Base-by-base conservation (phyloP, 139 green algal species). In the Picochlorum sp. region DNA sequence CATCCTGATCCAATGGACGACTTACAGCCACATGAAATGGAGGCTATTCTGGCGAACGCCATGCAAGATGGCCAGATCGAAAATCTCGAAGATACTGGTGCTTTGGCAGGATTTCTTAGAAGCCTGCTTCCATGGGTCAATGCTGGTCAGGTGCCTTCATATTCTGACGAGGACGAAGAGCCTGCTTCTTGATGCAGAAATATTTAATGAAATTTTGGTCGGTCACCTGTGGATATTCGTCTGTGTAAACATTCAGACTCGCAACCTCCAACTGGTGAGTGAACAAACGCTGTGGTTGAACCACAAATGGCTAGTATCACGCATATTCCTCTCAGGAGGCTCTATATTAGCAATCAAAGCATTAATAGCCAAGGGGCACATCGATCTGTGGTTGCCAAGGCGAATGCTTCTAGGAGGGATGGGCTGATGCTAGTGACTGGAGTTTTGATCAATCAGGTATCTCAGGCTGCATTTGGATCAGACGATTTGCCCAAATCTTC, bases 91-190 rank as follows among this genome's bases (percentile, higher is more conserved):
- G 63, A 57, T 18, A 67, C 62, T 11, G 77, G 88, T 75, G 84
- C 86, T 0, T 60, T 92, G 49, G 54, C 81, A 14, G 78, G 79
- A 72, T 74, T 94, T 75, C 77, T 94, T 61, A 76, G 78, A 28
- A 79, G 81, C 14, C 56, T 94, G 73, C 62, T 94, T 72, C 87
- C 87, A 16, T 94, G 86, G 84, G 78, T 89, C 3, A 79, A 89
- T 62, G 76, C 66, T 26, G 86, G 80, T 9, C 68, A 85, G 65
- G 65, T 76, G 60, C 80, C 84, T n/a, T 78, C 88, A 14, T 79
- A 85, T 45, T 68, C 38, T 0, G 68, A 52, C 10, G 73, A 74
- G 0, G 68, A 52, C 5, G 71, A 66, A 13, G 47, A 21, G 0
- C 24, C 24, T n/a, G n/a, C n/a, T 28, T 28, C 34, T 9, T 41